Percentiles rank a stretch among this genome's conserved stretches.
Evolutionary conservation across 139 green algal genomes (phyloP).

Genomic region (Spirogloea muscicola): DNA sequence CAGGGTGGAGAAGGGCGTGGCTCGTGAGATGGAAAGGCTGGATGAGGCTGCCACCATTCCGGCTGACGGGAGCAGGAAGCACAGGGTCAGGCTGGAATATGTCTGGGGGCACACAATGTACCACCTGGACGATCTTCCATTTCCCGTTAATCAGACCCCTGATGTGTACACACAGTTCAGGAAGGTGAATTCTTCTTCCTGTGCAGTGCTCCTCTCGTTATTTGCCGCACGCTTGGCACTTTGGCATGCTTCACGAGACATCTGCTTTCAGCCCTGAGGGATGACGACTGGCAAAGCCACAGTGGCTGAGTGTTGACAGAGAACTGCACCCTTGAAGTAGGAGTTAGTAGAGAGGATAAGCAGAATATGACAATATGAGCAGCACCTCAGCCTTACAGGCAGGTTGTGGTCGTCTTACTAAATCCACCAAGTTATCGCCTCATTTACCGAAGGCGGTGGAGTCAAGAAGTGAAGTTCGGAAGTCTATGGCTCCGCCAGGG

Average conservation of each 20-base stretch:
- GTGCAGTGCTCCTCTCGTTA: not conserved
- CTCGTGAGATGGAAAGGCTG: not conserved
- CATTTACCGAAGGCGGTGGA: conserved; percentile 15
- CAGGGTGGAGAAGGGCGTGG: conserved; percentile 32
- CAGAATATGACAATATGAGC: too few relatives aligned
- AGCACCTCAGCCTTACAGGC: not conserved
- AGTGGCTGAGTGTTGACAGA: conserved; percentile 55
- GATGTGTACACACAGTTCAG: conserved; percentile 91
- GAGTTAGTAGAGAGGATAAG: too few relatives aligned
- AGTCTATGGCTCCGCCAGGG: not conserved
- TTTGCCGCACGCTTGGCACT: not conserved
- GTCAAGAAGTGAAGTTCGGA: conserved; percentile 2
- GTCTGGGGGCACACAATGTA: conserved; percentile 81
- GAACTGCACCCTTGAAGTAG: conserved; percentile 14
- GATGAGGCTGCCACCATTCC: not conserved
- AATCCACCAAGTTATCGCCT: not conserved
- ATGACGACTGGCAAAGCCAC: conserved; percentile 56
- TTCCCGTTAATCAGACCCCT: conserved; percentile 49
- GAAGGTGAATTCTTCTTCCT: conserved; percentile 22
- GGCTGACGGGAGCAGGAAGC: not conserved
- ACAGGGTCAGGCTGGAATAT: conserved; percentile 10
- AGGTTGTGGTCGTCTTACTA: not conserved
- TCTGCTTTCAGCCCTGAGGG: conserved; percentile 48
- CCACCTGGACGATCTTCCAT: conserved; percentile 89
- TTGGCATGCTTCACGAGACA: conserved; percentile 21